Base-by-base conservation (phyloP, 768 basidiomycete species). In the Solioccasus polychromus region DNA sequence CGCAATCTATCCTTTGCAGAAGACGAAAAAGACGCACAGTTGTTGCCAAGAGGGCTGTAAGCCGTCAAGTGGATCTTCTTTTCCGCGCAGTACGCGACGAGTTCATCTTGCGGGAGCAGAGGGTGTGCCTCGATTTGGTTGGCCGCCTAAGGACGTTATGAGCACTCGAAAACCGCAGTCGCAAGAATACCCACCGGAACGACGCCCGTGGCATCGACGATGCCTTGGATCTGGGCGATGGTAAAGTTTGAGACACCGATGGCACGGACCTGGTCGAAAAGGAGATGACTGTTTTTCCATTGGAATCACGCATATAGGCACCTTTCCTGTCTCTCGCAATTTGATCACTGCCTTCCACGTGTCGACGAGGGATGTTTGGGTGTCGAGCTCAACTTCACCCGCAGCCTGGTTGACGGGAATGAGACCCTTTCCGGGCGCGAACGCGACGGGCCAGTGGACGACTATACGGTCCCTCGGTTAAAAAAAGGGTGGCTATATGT, bases 111-210 rank as follows among this genome's bases (percentile, higher is more conserved):
- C 9, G 77, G 84, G 46, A 88, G 76, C 41, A 82, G 74, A 12
- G 90, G 88, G 73, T 93, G 92, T 18, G 82, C 80, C 64, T 92
- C 89, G 53, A 92, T 70, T 69, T 94, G 91, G 69, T 93, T 91
- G 23, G 70, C 82, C 18, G 72, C 68, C 80, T 82, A 44, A 19
- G 17, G 20, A 35, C 19, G 18, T 8, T 8, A 39, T 29, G 26
- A 8, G 36, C 20, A n/a, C n/a, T n/a, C 50, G 19, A 56, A 38
- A 17, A 40, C 20, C 37, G 12, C n/a, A 35, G 17, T 6, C 24
- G 45, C 11, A 35, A 14, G 12, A 45, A 10, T 2, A 18, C 8
- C 8, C 59, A 82, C 82, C 22, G 92, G 91, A 44, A 80, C 76
- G 42, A 87, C 82, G 10, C 81, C 83, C 22, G 87, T 88, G 4